These are phyloP conservation scores for Aulographum hederae DNA, from an alignment of 2,329 filamentous ascomycete species.

Conservation along the genomic window DNA sequence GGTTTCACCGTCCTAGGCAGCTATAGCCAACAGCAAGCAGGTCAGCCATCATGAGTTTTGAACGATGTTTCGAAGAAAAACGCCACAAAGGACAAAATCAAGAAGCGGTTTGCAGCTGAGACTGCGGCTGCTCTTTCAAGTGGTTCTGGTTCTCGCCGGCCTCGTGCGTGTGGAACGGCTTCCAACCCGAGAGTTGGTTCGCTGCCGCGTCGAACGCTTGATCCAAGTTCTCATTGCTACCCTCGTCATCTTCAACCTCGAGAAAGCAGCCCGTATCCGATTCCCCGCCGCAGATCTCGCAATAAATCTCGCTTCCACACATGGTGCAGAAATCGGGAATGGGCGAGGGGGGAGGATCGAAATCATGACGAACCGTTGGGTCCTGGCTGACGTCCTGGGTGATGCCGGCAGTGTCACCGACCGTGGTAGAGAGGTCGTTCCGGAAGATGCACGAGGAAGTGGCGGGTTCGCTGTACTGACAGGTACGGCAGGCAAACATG, in stretches of 20 bases:
- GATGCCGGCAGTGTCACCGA: conserved; percentile 90
- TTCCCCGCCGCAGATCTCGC: conserved; percentile 30
- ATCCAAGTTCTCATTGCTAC: no score
- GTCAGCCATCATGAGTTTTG: conserved; percentile 12
- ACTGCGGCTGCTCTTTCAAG: background rate
- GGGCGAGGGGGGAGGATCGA: conserved; percentile 4
- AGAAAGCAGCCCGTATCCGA: conserved; percentile 24
- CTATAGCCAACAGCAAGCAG: no score
- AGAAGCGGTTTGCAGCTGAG: background rate
- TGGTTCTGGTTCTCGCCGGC: background rate
- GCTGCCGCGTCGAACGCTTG: no score
- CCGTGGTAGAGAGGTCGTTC: conserved; percentile 78
- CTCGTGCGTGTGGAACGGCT: no score
- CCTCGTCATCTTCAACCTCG: conserved; percentile 20
- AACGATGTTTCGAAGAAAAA: conserved; percentile 6
- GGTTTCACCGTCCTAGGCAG: conserved; percentile 75
- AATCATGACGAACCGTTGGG: conserved; percentile 71
- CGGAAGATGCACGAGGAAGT: conserved; percentile 86
- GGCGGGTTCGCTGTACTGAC: conserved; percentile 76
- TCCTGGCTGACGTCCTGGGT: conserved; percentile 94
- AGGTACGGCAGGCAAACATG: conserved; percentile 91
- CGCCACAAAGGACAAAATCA: background rate
- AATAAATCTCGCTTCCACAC: conserved; percentile 38
- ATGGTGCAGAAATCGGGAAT: conserved; percentile 34
- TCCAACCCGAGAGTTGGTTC: no score